phyloP scores from a whole-genome alignment of 2,329 filamentous ascomycete species.

The Beauveria bassiana region DNA sequence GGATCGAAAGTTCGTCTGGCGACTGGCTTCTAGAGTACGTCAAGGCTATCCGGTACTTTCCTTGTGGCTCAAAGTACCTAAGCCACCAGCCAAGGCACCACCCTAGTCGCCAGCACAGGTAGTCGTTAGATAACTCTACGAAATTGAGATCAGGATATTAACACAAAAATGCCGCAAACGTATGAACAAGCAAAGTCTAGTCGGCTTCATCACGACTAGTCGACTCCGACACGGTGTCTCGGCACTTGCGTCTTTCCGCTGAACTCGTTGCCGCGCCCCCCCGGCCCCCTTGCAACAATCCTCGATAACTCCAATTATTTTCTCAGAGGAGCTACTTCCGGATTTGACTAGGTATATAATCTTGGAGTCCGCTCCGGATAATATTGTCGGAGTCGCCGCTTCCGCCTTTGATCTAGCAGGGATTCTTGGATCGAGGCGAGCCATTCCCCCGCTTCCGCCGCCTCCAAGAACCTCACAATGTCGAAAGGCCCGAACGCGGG shows the following conservation, averaged over 20 bases:
- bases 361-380: too few species aligned
- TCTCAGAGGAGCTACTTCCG: not conserved
- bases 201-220: not conserved
- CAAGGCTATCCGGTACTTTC: too few species aligned
- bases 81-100: too few species aligned
- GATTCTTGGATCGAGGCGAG: not conserved
- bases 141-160: not conserved
- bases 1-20: too few species aligned
- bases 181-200: not conserved
- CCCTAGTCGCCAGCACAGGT: too few species aligned
- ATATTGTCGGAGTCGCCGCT: too few species aligned
- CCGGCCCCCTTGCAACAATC: not conserved
- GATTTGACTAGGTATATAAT: not conserved
- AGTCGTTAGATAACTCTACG: too few species aligned
- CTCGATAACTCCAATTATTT: not conserved
- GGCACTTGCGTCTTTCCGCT: not conserved
- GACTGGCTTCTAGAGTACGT: too few species aligned
- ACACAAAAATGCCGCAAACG: not conserved
- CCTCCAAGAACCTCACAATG: not conserved
- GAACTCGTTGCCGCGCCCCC: not conserved
- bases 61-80: too few species aligned
- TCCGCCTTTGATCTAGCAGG: too few species aligned
- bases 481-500: not conserved
- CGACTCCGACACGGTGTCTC: not conserved
- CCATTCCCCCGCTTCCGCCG: too few species aligned